These are phyloP conservation scores for Stagonosporopsis tanaceti DNA, from an alignment of 2,329 filamentous ascomycete genomes.

Conservation along the genomic window DNA sequence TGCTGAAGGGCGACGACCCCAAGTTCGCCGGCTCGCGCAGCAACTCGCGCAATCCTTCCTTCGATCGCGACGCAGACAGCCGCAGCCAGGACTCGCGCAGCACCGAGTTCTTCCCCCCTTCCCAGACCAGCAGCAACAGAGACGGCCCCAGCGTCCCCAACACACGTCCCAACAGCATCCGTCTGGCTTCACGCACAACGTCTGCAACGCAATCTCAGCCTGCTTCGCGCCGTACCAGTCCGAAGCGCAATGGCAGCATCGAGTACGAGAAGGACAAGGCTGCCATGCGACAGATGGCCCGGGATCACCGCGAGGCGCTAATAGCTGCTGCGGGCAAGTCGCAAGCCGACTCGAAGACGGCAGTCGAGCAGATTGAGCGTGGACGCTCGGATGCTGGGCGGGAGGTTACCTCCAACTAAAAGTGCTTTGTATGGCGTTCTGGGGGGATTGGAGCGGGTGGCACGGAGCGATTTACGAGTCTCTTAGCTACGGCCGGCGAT, in stretches of 20 bases:
- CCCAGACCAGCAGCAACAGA: slow-evolving; percentile 33
- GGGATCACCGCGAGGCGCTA: slow-evolving; percentile 39
- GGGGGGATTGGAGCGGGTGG: not conserved
- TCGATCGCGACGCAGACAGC: slow-evolving; percentile 29
- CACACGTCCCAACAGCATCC: slow-evolving; percentile 41
- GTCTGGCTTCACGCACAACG: slow-evolving; percentile 30
- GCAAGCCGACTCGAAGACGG: slow-evolving; percentile 16
- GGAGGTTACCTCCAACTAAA: slow-evolving; percentile 16
- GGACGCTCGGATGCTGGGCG: slow-evolving; percentile 21
- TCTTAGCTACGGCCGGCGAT: not conserved
- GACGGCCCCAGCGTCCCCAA: slow-evolving; percentile 38
- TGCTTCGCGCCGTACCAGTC: slow-evolving; percentile 38
- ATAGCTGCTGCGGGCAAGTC: slow-evolving; percentile 16
- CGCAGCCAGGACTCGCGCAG: slow-evolving; percentile 43
- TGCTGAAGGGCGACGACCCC: slow-evolving; percentile 51
- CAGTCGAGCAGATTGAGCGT: slow-evolving; percentile 29
- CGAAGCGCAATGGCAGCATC: slow-evolving; percentile 38
- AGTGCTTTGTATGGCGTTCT: not conserved
- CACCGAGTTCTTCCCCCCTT: slow-evolving; percentile 33
- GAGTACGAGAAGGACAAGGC: slow-evolving; percentile 42
- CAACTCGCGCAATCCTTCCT: slow-evolving; percentile 33
- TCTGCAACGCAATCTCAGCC: slow-evolving; percentile 33
- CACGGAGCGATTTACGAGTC: not conserved
- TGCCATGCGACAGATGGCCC: slow-evolving; percentile 36
- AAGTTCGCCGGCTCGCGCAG: slow-evolving; percentile 38